Evolutionary conservation across 306 rosid genomes (phyloP).

Genomic region (Lathyrus aphaca): DNA sequence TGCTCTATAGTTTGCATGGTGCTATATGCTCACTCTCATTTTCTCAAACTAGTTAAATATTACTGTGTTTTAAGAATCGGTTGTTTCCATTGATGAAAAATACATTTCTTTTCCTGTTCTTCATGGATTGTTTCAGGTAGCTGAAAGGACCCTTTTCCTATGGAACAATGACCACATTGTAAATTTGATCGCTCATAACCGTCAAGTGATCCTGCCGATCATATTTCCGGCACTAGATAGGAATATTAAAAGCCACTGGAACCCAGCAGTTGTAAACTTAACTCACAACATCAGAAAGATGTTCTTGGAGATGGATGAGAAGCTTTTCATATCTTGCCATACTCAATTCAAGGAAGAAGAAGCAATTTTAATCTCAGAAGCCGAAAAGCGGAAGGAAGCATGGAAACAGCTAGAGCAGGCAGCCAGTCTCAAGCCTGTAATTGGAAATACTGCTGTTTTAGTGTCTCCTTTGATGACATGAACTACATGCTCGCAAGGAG

Average conservation of each 20-base stretch:
- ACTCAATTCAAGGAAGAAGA: conserved; percentile 71
- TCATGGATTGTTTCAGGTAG: conserved; percentile 63
- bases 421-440: conserved; percentile 75
- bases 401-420: conserved; percentile 82
- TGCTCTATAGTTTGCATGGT: conserved; percentile 2
- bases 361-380: conserved; percentile 48
- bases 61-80: conserved; percentile 2
- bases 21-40: not conserved
- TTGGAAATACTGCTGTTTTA: conserved; percentile 81
- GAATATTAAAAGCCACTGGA: conserved; percentile 81
- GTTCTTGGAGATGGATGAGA: conserved; percentile 90
- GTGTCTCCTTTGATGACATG: conserved; percentile 63
- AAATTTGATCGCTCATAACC: conserved; percentile 79
- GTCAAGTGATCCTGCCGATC: conserved; percentile 77
- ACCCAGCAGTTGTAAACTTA: conserved; percentile 82
- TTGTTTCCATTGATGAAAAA: conserved; percentile 17
- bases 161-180: conserved; percentile 91
- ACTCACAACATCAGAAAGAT: conserved; percentile 77
- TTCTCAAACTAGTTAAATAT: not conserved
- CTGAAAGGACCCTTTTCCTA: conserved; percentile 94
- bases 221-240: conserved; percentile 78
- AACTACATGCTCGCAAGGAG: conserved; percentile 43
- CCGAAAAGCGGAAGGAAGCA: conserved; percentile 72
- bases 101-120: not conserved
- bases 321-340: conserved; percentile 70